Base-by-base conservation (phyloP, 208 protist species). In the Trichomonas gallinae region DNA sequence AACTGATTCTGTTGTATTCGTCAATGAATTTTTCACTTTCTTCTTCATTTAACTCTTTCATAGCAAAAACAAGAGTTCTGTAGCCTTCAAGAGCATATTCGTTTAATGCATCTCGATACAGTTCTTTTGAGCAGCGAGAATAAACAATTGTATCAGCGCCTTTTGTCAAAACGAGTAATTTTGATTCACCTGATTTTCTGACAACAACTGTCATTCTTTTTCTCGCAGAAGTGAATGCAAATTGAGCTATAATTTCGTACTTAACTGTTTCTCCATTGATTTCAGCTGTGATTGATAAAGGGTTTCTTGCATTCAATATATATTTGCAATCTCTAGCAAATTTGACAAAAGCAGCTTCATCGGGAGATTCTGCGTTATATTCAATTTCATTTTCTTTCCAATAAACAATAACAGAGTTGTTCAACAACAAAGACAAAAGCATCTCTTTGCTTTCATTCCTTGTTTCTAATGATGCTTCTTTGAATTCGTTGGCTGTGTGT, bases 201-300 rank as follows among this genome's bases (percentile, higher is more conserved):
- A 89, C 58, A 21, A 97, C 46, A 42, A 97, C 63, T 21, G 51
- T 58, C 97, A 97, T 97, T 38, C 97, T 81, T n/a, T 97, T 97
- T 63, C 97, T 11, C 42, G 97, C 48, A 10, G 38, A 81, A 36
- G 36, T 97, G 81, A 97, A 97, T 38, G 99, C 99, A 96, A 99
- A 99, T 82, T 98, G 97, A 96, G 96, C 87, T 38, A 97, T 10
- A 34, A 91, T 91, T 0, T 91, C 40, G n/a, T 48, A 91, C 10
- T 1, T 48, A 34, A 34, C 0, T 0, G 1, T 0, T 21, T n/a
- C n/a, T 26, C 83, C 83, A 15, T 34, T 49, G 34, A 91, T 31
- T 44, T 91, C 83, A 48, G 48, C 9, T 23, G 36, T n/a, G 2
- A 48, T 4, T 45, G 3, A 34, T 48, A 9, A 34, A 34, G 42